phyloP scores from a whole-genome alignment of 1,139 yeast genomes.

The Geotrichum histeridarum region DNA sequence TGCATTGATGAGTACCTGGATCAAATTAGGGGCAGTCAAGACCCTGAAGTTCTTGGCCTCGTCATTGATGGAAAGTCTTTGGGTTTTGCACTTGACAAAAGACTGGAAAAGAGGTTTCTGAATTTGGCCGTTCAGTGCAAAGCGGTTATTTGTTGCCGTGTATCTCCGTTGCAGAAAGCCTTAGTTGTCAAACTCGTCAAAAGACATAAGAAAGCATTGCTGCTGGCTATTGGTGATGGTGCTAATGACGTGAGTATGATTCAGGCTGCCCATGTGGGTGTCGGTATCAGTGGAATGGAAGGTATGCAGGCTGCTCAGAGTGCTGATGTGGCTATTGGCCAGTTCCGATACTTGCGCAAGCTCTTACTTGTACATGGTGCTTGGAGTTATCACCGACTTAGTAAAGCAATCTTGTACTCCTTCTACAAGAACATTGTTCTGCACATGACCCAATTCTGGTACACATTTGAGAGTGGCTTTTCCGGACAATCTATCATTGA shows the following conservation, averaged over 20 bases:
- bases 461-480: constrained; percentile 81
- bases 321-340: constrained; percentile 96
- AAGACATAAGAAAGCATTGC: constrained; percentile 61
- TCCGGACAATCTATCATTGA: constrained; percentile 96
- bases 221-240: constrained; percentile 72
- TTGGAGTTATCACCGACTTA: constrained; percentile 94
- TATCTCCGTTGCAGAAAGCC: constrained; percentile 95
- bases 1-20: constrained; percentile 70
- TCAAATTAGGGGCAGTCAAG: constrained; percentile 65
- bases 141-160: constrained; percentile 96
- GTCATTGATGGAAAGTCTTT: constrained; percentile 92
- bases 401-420: constrained; percentile 86
- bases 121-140: constrained; percentile 81
- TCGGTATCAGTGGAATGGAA: constrained; percentile 97
- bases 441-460: constrained; percentile 98
- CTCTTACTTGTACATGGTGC: constrained; percentile 89
- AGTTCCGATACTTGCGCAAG: constrained; percentile 79
- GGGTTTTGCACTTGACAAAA: constrained; percentile 75
- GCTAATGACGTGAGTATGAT: constrained; percentile 85
- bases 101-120: constrained; percentile 71
- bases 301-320: constrained; percentile 99
- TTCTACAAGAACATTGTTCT: constrained; percentile 93
- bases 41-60: constrained; percentile 76
- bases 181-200: constrained; percentile 89
- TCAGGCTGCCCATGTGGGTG: constrained; percentile 99